These are phyloP conservation scores for Iris pallida DNA, from an alignment of 116 monocot species.

Conservation along the genomic window DNA sequence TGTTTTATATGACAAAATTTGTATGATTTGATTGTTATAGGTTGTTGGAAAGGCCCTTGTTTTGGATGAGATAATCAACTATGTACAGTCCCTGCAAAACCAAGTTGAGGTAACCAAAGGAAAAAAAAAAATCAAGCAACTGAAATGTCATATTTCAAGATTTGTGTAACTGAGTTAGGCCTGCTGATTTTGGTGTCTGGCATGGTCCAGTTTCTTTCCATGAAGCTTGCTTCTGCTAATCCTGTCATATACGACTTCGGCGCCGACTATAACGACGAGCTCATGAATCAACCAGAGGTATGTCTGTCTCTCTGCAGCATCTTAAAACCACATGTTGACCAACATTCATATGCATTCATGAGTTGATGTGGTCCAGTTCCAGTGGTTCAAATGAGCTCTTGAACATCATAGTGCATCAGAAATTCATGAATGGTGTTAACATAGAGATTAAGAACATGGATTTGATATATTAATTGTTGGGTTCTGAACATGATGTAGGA, in stretches of 20 bases:
- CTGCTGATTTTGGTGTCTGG: background rate
- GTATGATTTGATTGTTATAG: conserved; percentile 3
- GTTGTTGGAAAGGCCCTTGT: conserved; percentile 31
- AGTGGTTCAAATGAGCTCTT: background rate
- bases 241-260: conserved; percentile 24
- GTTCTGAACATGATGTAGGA: background rate
- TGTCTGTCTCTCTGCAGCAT: background rate
- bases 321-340: background rate
- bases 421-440: background rate
- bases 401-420: background rate
- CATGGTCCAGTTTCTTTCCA: conserved; percentile 32
- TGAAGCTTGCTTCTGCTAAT: conserved; percentile 37
- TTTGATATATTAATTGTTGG: background rate
- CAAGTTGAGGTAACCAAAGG: conserved; percentile 31
- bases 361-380: background rate
- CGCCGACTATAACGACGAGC: conserved; percentile 8
- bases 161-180: background rate
- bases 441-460: background rate
- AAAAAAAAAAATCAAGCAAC: background rate
- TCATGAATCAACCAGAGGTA: conserved; percentile 20
- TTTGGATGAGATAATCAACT: conserved; percentile 46
- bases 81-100: conserved; percentile 35
- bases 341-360: background rate
- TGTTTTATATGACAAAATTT: background rate
- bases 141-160: conserved; percentile 1